A percentile compares a stretch with the other conserved stretches of the same genome.
Evolutionary conservation across 768 basidiomycete species (phyloP).

Genomic region (Mycena vulgaris): DNA sequence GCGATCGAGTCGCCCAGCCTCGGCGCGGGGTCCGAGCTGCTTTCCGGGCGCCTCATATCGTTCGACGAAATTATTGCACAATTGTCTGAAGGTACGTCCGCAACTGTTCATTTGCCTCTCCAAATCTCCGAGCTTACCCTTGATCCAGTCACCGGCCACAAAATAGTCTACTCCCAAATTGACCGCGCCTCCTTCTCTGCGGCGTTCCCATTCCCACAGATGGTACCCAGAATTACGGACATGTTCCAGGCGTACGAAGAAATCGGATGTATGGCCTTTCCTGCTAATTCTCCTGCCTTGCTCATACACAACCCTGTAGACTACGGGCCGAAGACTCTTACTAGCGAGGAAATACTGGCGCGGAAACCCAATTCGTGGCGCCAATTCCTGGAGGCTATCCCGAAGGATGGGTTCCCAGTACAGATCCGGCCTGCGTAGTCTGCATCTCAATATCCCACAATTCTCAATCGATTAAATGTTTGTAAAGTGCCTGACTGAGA

Average conservation of each 20-base stretch:
- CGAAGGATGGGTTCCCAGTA: constrained; percentile 5
- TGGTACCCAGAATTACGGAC: background rate
- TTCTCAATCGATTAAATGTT: too few species aligned
- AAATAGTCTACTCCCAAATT: constrained; percentile 5
- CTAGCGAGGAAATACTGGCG: constrained; percentile 8
- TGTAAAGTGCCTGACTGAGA: too few species aligned
- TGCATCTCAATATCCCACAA: too few species aligned
- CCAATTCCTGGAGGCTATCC: background rate
- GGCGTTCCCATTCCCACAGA: background rate
- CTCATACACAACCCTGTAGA: background rate
- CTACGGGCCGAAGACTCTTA: background rate
- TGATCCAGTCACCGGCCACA: constrained; percentile 1
- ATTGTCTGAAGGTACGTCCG: background rate
- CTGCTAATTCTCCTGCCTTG: too few species aligned
- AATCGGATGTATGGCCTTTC: constrained; percentile 13
- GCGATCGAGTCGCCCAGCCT: constrained; percentile 21
- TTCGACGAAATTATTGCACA: background rate
- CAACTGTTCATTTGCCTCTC: background rate
- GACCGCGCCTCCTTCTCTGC: background rate
- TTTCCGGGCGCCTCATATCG: constrained; percentile 9
- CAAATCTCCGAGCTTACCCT: background rate
- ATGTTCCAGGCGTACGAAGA: constrained; percentile 17
- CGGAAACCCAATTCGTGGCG: constrained; percentile 9
- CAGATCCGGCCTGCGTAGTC: background rate
- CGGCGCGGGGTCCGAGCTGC: constrained; percentile 15